A percentile compares a stretch with the other conserved stretches of the same genome.
Conservation (phyloP, 805 yeast genomes). For the Pichia eremophila region DNA sequence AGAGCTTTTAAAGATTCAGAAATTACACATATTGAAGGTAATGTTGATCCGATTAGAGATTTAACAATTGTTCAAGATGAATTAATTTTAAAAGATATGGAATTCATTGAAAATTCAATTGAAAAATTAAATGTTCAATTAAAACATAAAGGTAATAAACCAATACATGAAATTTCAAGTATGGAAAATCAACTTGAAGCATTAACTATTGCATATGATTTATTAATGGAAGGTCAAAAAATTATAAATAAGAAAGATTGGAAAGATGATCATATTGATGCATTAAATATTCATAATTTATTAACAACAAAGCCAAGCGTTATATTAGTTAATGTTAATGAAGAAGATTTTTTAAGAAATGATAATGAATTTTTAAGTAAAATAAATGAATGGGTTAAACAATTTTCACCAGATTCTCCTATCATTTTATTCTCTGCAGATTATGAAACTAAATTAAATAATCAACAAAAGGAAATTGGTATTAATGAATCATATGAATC, state of each 20-base stretch:
- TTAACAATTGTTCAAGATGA: constrained; percentile 57
- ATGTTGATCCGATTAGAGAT: constrained; percentile 57
- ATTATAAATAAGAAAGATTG: constrained; percentile 73
- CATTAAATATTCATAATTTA: constrained; percentile 75
- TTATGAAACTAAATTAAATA: constrained; percentile 21
- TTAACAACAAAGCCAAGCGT: constrained; percentile 95
- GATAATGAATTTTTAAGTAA: constrained; percentile 76
- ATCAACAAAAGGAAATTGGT: background rate
- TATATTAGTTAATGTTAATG: constrained; percentile 82
- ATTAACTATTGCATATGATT: constrained; percentile 62
- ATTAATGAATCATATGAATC: constrained; percentile 30
- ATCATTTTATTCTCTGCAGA: constrained; percentile 27
- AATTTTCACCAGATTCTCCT: constrained; percentile 67
- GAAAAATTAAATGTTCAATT: constrained; percentile 58
- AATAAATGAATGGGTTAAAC: constrained; percentile 87
- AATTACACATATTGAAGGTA: constrained; percentile 56
- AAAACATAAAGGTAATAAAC: constrained; percentile 75
- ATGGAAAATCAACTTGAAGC: constrained; percentile 81
- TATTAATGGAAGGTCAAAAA: constrained; percentile 78
- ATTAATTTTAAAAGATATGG: constrained; percentile 57
- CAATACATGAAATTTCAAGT: constrained; percentile 51
- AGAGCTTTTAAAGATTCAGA: constrained; percentile 57
- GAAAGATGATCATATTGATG: constrained; percentile 86
- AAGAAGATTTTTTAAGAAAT: constrained; percentile 78
- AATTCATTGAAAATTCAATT: constrained; percentile 57